These are phyloP conservation scores for Quercus cerris DNA, from an alignment of 306 rosid species.

Conservation along the genomic window DNA sequence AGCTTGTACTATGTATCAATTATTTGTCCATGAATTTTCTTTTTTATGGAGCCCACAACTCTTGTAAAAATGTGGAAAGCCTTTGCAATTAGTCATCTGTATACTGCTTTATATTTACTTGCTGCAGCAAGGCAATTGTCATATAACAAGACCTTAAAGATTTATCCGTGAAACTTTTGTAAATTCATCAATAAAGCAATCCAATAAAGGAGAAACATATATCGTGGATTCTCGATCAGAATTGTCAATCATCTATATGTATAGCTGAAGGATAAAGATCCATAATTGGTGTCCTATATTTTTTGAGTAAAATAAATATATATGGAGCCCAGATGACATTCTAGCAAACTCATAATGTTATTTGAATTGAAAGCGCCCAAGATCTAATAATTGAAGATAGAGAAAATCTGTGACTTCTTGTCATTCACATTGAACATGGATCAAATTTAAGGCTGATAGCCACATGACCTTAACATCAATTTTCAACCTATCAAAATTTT, in stretches of 20 bases:
- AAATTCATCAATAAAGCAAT: not conserved
- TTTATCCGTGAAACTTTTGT: not conserved
- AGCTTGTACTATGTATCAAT: not conserved
- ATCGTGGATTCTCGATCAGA: not conserved
- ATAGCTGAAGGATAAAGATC: no score
- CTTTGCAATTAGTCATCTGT: not conserved
- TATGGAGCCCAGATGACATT: no score
- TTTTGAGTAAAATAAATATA: no score
- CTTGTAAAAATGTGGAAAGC: not conserved
- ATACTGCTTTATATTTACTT: not conserved
- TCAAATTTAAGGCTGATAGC: no score
- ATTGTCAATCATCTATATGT: not conserved
- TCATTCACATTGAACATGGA: no score
- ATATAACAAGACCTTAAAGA: not conserved
- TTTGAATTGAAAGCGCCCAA: no score
- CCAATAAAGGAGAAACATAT: not conserved
- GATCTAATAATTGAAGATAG: no score
- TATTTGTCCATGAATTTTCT: conserved; percentile 1
- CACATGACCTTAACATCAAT: no score
- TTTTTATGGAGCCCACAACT: conserved; percentile 27
- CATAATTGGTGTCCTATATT: no score
- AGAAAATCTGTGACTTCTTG: no score
- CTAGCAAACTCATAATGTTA: no score
- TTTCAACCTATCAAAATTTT: no score
- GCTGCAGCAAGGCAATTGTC: not conserved